phyloP scores from a whole-genome alignment of 495 filamentous ascomycete genomes.

The Neurospora sp. region DNA sequence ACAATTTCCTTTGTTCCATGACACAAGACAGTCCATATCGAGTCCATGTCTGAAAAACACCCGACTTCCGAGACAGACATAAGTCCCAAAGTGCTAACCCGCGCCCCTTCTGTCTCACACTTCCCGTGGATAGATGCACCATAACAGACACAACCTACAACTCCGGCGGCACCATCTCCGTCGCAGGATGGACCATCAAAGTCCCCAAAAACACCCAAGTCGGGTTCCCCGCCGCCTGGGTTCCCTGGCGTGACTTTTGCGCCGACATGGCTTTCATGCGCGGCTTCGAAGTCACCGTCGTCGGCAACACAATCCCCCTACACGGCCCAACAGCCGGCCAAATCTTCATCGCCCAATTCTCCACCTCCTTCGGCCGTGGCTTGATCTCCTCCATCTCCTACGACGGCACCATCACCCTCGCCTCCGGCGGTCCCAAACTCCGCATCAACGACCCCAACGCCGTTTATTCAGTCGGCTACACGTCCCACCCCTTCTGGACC shows the following conservation, averaged over 20 bases:
- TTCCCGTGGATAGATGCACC: slow-evolving; percentile 18
- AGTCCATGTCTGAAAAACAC: no score
- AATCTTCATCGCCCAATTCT: slow-evolving; percentile 21
- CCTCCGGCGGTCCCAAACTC: slow-evolving; percentile 23
- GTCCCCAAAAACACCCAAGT: slow-evolving; percentile 32
- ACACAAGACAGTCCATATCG: no score
- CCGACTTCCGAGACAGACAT: no score
- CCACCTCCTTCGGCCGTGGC: slow-evolving; percentile 20
- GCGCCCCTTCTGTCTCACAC: not conserved
- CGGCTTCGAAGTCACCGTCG: slow-evolving; percentile 25
- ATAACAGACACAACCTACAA: slow-evolving; percentile 22
- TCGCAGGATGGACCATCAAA: slow-evolving; percentile 29
- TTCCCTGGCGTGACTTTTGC: slow-evolving; percentile 28
- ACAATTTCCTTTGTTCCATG: not conserved
- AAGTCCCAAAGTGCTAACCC: no score
- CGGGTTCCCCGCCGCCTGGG: slow-evolving; percentile 27
- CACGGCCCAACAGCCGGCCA: slow-evolving; percentile 26
- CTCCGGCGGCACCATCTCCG: slow-evolving; percentile 25
- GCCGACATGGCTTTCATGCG: slow-evolving; percentile 9
- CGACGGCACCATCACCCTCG: slow-evolving; percentile 23
- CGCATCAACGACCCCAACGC: slow-evolving; percentile 35
- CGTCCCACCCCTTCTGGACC: slow-evolving; percentile 24
- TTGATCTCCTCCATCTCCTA: slow-evolving; percentile 24
- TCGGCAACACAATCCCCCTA: slow-evolving; percentile 24
- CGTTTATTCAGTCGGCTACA: slow-evolving; percentile 22